Evolutionary conservation across 2,329 filamentous ascomycete genomes (phyloP), one percentile per base, ranked within the genome.

Genomic region (Cucurbitaria berberidis): DNA sequence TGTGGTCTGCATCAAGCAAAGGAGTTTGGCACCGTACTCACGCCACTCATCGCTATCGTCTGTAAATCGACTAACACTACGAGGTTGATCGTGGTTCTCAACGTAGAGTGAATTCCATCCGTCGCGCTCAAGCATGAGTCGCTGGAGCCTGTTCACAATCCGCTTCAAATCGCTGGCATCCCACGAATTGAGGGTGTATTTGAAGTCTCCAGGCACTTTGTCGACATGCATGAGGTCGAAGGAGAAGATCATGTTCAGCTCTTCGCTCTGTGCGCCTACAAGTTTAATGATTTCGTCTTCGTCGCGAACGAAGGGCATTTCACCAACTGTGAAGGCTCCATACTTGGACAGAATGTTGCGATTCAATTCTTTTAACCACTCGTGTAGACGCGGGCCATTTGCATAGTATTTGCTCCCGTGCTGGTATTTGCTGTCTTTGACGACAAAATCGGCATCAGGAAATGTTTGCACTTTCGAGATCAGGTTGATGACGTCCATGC

Each of bases 241-340:
- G 40, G 76, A 74, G 69, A 90, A 89, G 5, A 89, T 85, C 87
- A 90, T 90, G 69, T 86, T 83, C 38, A 90, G 75, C 69, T 89
- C 83, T 29, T 74, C 70, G 15, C 67, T 64, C 21, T 78, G 66
- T 8, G 77, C 69, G 15, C 76, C 76, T 0, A 82, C 80, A 11
- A 77, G 72, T 38, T 69, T 73, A 21, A 81, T 71, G 53, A 81
- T 79, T 55, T 81, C 79, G n/a, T 78, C 69, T 41, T 78, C 74
- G 53, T 81, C 77, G 8, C 74, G 72, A 13, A 80, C 77, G 45
- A 79, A 81, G 0, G 84, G 84, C 82, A 86, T 86, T 64, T 86
- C 84, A n/a, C 85, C 84, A 0, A 86, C 84, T 11, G 84, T 89
- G 61, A 90, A 81, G 3, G 85, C 82, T 48, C 84, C 83, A 69